Evolutionary conservation across 345 rosid genomes (phyloP).

Genomic region (Lagerstroemia speciosa): DNA sequence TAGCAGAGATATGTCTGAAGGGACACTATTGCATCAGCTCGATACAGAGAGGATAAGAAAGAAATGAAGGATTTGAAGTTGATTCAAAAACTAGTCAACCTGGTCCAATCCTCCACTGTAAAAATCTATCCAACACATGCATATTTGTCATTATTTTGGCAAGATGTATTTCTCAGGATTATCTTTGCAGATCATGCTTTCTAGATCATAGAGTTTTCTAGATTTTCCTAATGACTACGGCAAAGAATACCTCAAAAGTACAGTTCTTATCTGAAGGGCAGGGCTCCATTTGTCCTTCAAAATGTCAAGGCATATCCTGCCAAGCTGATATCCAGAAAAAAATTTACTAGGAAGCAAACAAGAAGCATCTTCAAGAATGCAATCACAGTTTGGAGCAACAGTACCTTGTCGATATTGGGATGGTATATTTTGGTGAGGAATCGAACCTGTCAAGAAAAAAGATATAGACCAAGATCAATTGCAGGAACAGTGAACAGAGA

Average conservation of each 20-base stretch:
- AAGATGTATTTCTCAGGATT: background rate
- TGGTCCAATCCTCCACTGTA: background rate
- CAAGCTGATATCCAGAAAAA: conserved; percentile 29
- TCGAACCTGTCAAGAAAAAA: conserved; percentile 15
- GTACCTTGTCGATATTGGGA: conserved; percentile 22
- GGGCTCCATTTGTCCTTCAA: conserved; percentile 67
- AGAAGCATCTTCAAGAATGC: background rate
- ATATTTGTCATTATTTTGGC: background rate
- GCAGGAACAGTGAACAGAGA: background rate
- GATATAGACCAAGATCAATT: background rate
- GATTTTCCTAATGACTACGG: no score
- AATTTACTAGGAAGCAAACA: background rate
- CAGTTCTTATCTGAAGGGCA: conserved; percentile 52
- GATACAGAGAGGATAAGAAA: background rate
- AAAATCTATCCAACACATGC: background rate
- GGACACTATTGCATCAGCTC: background rate
- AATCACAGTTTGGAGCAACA: background rate
- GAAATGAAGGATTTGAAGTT: background rate
- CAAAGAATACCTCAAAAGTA: conserved; percentile 36
- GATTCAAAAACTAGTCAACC: background rate
- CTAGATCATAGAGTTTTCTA: background rate
- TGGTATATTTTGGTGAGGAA: conserved; percentile 24
- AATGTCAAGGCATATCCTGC: conserved; percentile 61
- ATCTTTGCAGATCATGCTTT: background rate
- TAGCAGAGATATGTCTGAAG: no score